phyloP scores from a whole-genome alignment of 495 filamentous ascomycete species.

The Penicillium tannophilum region DNA sequence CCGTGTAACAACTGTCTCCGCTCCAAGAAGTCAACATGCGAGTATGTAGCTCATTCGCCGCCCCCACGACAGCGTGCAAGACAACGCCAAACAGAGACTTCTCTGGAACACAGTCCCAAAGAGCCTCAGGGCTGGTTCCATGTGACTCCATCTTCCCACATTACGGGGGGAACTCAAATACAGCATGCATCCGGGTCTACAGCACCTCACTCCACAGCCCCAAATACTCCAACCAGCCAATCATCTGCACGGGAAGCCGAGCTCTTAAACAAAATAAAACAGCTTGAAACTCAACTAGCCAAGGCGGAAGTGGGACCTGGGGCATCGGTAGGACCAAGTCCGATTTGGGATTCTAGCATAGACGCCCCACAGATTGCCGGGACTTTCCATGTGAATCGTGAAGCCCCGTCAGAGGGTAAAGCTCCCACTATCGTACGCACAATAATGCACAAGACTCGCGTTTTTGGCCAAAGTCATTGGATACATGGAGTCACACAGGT shows the following conservation, averaged over 20 bases:
- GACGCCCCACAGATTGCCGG: slow-evolving; percentile 26
- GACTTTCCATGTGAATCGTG: slow-evolving; percentile 31
- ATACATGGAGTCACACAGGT: slow-evolving; percentile 47
- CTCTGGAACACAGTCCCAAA: neutral
- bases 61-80: slow-evolving; percentile 14
- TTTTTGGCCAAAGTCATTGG: slow-evolving; percentile 61
- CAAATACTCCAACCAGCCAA: slow-evolving; percentile 35
- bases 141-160: neutral
- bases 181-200: slow-evolving; percentile 17
- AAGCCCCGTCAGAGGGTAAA: slow-evolving; percentile 23
- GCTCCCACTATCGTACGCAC: slow-evolving; percentile 32
- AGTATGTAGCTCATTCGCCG: slow-evolving; percentile 35
- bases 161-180: neutral
- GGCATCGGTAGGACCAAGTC: slow-evolving; percentile 14
- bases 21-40: slow-evolving; percentile 43
- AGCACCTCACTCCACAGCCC: slow-evolving; percentile 22
- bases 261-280: slow-evolving; percentile 38
- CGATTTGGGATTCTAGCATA: slow-evolving; percentile 31
- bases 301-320: slow-evolving; percentile 13
- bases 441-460: slow-evolving; percentile 54
- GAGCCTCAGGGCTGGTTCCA: neutral
- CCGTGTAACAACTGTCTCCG: slow-evolving; percentile 55
- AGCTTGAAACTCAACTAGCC: slow-evolving; percentile 50
- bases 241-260: slow-evolving; percentile 37
- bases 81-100: neutral